Evolutionary conservation across 2,329 filamentous ascomycete genomes (phyloP).

Genomic region (Juglanconis oblonga): DNA sequence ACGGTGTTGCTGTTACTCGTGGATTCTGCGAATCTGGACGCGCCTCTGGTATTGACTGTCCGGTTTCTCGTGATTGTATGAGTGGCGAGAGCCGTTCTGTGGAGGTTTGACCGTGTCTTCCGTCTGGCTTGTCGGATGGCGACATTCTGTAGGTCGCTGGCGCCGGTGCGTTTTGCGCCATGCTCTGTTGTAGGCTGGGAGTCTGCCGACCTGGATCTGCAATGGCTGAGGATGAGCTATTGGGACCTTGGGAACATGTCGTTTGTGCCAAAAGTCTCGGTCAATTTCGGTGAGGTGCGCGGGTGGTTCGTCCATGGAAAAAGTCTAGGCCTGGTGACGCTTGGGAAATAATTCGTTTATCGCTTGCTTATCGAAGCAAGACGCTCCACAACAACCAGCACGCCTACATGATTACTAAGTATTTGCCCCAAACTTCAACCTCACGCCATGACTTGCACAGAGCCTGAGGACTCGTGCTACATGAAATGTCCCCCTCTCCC

Average conservation of each 20-base stretch:
- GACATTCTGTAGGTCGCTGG: conserved; percentile 16
- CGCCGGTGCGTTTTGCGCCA: conserved; percentile 18
- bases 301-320: neutral
- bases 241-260: conserved; percentile 3
- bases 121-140: conserved; percentile 12
- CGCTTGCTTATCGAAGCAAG: conserved; percentile 1
- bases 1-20: conserved; percentile 41
- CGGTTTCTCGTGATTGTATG: conserved; percentile 60
- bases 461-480: too few relatives aligned
- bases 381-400: neutral
- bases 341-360: neutral
- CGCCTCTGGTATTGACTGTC: conserved; percentile 46
- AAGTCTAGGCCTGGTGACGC: neutral
- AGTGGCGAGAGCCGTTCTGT: conserved; percentile 29
- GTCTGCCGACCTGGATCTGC: neutral
- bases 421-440: neutral
- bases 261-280: neutral
- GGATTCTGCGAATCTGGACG: conserved; percentile 24
- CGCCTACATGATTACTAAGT: neutral
- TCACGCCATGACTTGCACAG: neutral
- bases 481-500: neutral
- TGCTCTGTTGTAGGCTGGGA: conserved; percentile 4
- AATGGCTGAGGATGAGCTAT: neutral
- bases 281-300: neutral
- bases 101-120: conserved; percentile 2